phyloP scores from a whole-genome alignment of 2,329 filamentous ascomycete genomes.

The Colletotrichum caudatum region DNA sequence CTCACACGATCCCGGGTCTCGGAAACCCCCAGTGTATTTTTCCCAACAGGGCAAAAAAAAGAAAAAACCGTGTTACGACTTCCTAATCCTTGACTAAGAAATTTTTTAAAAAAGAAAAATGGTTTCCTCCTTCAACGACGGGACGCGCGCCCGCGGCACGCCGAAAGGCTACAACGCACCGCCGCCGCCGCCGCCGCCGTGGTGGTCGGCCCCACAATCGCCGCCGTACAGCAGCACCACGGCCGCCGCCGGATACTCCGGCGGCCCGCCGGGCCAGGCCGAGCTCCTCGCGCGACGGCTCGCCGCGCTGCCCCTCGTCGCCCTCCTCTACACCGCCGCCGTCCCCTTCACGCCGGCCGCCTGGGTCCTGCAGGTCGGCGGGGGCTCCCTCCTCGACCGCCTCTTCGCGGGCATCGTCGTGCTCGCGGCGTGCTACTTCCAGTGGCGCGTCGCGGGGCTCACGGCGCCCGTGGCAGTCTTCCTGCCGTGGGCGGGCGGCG shows the following conservation, averaged over 20 bases:
- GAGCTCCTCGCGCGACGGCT: constrained; percentile 34
- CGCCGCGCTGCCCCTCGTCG: constrained; percentile 41
- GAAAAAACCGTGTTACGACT: no score
- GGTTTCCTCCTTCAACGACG: constrained; percentile 4
- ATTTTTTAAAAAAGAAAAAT: neutral
- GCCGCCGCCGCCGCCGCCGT: neutral
- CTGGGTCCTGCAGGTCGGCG: constrained; percentile 41
- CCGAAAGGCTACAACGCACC: neutral
- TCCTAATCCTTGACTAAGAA: no score
- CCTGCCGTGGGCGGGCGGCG: constrained; percentile 22
- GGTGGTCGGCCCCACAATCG: constrained; percentile 14
- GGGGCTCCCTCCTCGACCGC: constrained; percentile 60
- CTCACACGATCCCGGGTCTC: no score
- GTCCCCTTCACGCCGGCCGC: constrained; percentile 43
- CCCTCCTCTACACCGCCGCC: constrained; percentile 44
- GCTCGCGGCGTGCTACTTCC: constrained; percentile 51
- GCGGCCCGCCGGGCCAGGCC: constrained; percentile 4
- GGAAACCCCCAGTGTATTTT: neutral
- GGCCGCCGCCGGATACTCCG: constrained; percentile 1
- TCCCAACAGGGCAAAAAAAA: no score
- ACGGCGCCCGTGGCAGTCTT: constrained; percentile 37
- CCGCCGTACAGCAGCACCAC: constrained; percentile 4
- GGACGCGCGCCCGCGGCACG: neutral
- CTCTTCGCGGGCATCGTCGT: constrained; percentile 54
- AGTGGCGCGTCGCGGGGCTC: constrained; percentile 43